Evolutionary conservation across 306 rosid genomes (phyloP), one percentile per base, ranked within the genome.

Genomic region (Potentilla sterilis): DNA sequence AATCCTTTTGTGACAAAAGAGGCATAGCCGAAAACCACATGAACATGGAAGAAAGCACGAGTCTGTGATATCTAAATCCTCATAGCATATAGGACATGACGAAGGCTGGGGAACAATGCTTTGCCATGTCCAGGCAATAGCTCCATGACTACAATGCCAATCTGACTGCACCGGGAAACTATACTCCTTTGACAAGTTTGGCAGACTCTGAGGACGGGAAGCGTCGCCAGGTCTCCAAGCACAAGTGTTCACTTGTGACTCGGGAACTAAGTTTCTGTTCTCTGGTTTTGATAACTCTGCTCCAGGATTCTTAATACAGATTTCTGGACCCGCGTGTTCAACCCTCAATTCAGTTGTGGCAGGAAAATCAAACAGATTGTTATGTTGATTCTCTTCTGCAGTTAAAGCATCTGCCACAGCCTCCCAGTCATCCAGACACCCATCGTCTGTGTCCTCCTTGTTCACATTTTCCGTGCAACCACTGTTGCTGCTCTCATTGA

Each of bases 381-480:
- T 76, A 44, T 24, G 75, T 28, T 18, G 37, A 54, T 65, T 75
- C 14, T 81, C 83, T 4, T 85, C 59, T 38, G 82, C 81, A 40
- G 73, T 73, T 75, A 87, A 54, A 67, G 93, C 88, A 77, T 89
- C 93, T 7, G 93, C 91, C 28, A 89, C 69, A 24, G 85, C 86
- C 77, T 87, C 93, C 93, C 93, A 89, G 72, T 87, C 87, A 71
- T 87, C 91, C 48, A 89, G 75, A 78, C 88, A 87, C 66, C 86
- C 93, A 77, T 86, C 84, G 61, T 79, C 81, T 5, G 51, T 67
- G 58, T 79, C 88, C 70, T 81, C 88, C 46, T 81, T 87, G 16
- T 80, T 87, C 40, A 59, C 15, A 75, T 71, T 83, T 49, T 55
- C 85, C 0, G 78, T 85, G 73, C 46, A 84, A 77, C 75, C 37